These are phyloP conservation scores for Oryza brachyantha DNA, from an alignment of 176 grass and related monocot genomes.

Conservation along the genomic window DNA sequence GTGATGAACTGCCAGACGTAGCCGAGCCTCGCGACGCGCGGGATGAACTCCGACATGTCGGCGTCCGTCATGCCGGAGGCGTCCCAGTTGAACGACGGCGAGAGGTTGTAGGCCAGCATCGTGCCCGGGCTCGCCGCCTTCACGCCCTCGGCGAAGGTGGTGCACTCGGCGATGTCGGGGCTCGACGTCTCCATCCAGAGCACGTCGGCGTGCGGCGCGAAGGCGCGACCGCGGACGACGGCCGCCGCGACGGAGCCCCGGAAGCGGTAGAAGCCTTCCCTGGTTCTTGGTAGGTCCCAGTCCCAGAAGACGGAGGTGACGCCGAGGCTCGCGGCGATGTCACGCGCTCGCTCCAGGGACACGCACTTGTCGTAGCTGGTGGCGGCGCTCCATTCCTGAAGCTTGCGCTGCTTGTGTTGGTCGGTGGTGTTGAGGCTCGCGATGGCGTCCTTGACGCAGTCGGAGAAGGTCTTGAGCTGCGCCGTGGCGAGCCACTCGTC, in stretches of 20 bases:
- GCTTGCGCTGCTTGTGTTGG: constrained; percentile 53
- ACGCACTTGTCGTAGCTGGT: constrained; percentile 54
- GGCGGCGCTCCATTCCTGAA: constrained; percentile 55
- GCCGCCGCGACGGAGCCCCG: constrained; percentile 69
- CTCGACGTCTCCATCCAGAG: constrained; percentile 98
- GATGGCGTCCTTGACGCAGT: constrained; percentile 62
- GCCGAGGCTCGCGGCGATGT: constrained; percentile 61
- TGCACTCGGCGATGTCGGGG: constrained; percentile 76
- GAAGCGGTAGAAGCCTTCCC: constrained; percentile 95
- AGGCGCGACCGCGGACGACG: constrained; percentile 66
- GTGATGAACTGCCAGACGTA: constrained; percentile 98
- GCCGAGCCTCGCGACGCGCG: constrained; percentile 56
- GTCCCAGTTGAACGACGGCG: constrained; percentile 98
- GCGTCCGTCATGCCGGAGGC: constrained; percentile 83
- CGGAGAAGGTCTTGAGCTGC: constrained; percentile 72
- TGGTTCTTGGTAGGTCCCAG: constrained; percentile 81
- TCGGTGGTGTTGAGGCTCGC: constrained; percentile 19
- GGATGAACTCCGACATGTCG: constrained; percentile 77
- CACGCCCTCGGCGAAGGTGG: constrained; percentile 63
- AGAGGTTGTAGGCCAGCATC: constrained; percentile 97
- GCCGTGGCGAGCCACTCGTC: constrained; percentile 64
- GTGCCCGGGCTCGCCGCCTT: constrained; percentile 44
- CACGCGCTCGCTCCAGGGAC: constrained; percentile 57
- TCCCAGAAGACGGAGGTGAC: constrained; percentile 69
- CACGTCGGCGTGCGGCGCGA: constrained; percentile 72